Percentiles rank a stretch among this genome's conserved stretches.
Evolutionary conservation across 1,284 basidiomycete species (phyloP).

Genomic region (Erythrobasidium hasegawianum): DNA sequence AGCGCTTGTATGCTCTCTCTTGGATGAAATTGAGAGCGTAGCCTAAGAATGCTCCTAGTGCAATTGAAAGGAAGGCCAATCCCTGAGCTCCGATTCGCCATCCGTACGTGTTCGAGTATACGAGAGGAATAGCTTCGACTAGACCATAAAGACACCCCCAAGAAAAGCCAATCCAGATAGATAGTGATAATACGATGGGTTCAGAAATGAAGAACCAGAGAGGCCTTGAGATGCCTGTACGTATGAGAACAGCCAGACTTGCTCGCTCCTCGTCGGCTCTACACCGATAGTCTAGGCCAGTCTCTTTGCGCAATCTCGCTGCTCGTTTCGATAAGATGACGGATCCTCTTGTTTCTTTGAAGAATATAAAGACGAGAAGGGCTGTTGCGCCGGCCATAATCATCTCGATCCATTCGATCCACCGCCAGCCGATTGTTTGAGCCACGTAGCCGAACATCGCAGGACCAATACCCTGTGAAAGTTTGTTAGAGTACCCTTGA

Average conservation of each 20-base stretch:
- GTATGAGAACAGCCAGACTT: conserved; percentile 46
- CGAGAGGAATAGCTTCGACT: conserved; percentile 32
- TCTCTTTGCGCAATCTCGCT: conserved; percentile 39
- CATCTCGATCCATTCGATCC: conserved; percentile 35
- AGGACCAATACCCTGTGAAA: conserved; percentile 9
- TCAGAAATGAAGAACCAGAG: conserved; percentile 42
- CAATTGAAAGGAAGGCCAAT: conserved; percentile 37
- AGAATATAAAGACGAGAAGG: conserved; percentile 24
- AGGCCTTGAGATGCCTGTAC: conserved; percentile 46
- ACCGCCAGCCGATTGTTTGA: conserved; percentile 34
- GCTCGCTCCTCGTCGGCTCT: conserved; percentile 48
- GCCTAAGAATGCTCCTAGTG: conserved; percentile 38
- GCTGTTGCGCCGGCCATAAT: conserved; percentile 32
- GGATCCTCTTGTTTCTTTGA: conserved; percentile 34
- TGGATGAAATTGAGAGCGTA: conserved; percentile 27
- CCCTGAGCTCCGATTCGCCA: conserved; percentile 39
- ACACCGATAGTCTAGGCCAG: conserved; percentile 48
- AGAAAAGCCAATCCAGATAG: conserved; percentile 37
- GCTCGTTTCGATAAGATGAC: conserved; percentile 36
- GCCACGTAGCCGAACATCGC: conserved; percentile 33
- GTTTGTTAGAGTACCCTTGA: neutral
- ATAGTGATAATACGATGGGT: conserved; percentile 36
- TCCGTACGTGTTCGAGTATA: conserved; percentile 33
- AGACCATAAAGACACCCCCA: conserved; percentile 35
- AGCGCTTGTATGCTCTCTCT: conserved; percentile 30